Evolutionary conservation across 2,329 filamentous ascomycete genomes (phyloP), one percentile per base, ranked within the genome.

Genomic region (Fusarium tanahbumbuense): DNA sequence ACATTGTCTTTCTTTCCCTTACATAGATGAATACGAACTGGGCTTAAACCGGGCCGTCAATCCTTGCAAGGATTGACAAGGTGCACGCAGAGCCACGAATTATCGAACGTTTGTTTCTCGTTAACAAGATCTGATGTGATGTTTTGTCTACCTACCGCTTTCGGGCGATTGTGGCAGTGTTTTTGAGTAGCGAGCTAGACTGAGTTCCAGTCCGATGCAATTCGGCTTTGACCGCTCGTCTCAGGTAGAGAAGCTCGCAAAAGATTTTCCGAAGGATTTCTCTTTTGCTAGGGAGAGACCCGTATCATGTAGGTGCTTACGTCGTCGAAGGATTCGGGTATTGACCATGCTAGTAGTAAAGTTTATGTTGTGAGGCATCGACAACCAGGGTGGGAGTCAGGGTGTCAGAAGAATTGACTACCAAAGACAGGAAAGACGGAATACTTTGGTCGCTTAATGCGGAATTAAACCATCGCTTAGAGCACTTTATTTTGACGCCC

Each of bases 81-180:
- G 68, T 68, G 37, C 13, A 58, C 40, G 56, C 22, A 58, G 37
- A 61, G 63, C 50, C 41, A 56, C 54, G 34, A 55, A 56, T 60
- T 60, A 68, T 68, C 68, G 68, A 65, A 68, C 47, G 64, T 68
- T 66, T n/a, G 52, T 40, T 64, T 54, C 20, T 40, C 16, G 55
- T n/a, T 49, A 30, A 20, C 23, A 46, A 64, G 41, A 42, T 59
- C 32, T 46, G 46, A 50, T 60, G 53, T 40, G 44, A 28, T 64
- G n/a, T 46, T 40, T 40, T 55, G 57, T 46, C 56, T 65, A 63
- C 67, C 63, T 64, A 63, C 67, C 63, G 34, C 37, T 68, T 71
- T 68, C 42, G 60, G 64, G 55, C 20, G 25, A 28, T 42, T 70
- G 68, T 70, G 68, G 68, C 68, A 53, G 68, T 65, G 68, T 53